Percentiles rank a stretch among this genome's conserved stretches.
phyloP scores from a whole-genome alignment of 176 grass and related monocot species.

The Zea luxurians region DNA sequence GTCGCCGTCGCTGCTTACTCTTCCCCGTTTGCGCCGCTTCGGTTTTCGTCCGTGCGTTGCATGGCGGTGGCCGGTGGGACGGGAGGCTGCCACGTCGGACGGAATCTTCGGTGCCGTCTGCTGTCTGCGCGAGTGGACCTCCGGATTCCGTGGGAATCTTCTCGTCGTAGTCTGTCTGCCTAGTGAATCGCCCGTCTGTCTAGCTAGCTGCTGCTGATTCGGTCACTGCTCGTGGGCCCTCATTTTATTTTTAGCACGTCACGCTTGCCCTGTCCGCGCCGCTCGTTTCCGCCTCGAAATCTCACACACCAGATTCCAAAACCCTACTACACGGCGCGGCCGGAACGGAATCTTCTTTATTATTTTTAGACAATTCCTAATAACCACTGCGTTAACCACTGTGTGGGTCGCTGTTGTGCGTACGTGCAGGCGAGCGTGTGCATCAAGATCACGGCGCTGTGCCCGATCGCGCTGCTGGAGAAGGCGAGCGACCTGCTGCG shows the following conservation, averaged over 20 bases:
- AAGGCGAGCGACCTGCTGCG: slow-evolving; percentile 76
- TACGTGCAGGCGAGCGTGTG: slow-evolving; percentile 75
- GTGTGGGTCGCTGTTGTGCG: not conserved
- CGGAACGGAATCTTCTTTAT: not conserved
- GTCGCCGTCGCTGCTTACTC: not conserved
- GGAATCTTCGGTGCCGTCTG: slow-evolving; percentile 28
- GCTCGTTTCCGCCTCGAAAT: slow-evolving; percentile 38
- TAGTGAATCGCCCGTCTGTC: slow-evolving; percentile 43
- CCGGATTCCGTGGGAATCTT: slow-evolving; percentile 65
- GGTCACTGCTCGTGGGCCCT: slow-evolving; percentile 44
- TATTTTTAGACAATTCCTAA: slow-evolving; percentile 14
- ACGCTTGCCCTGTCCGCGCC: slow-evolving; percentile 18
- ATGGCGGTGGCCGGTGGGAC: not conserved
- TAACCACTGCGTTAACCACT: too few relatives aligned
- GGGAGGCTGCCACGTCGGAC: slow-evolving; percentile 34
- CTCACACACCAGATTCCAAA: not conserved
- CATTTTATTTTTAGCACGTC: slow-evolving; percentile 26
- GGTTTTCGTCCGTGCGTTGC: slow-evolving; percentile 9
- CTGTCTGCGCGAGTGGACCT: slow-evolving; percentile 23
- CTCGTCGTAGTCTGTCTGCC: slow-evolving; percentile 20
- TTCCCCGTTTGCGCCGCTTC: too few relatives aligned
- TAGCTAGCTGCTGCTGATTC: slow-evolving; percentile 14
- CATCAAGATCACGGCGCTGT: slow-evolving; percentile 90
- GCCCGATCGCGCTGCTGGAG: slow-evolving; percentile 76
- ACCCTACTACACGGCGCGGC: not conserved